Evolutionary conservation across 2,329 filamentous ascomycete species (phyloP), one percentile per base, ranked within the genome.

Genomic region (Xylaria sp.): DNA sequence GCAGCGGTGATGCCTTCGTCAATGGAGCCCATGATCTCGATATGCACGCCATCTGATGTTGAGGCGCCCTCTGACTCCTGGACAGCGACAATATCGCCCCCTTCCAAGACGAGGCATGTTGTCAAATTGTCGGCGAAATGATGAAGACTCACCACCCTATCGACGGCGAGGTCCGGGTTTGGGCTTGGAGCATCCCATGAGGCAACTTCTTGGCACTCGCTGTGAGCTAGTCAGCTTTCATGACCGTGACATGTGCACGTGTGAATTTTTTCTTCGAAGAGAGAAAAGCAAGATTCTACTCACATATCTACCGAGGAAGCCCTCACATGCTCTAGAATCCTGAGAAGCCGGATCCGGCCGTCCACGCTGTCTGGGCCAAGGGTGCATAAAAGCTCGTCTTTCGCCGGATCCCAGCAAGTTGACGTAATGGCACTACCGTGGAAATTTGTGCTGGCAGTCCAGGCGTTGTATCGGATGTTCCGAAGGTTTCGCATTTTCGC

Each of bases 21-120:
- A 37, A 99, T 91, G 33, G 93, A 96, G 44, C 95, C 95, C 66
- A 98, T 87, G 69, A 99, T 98, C 76, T 98, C 95, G 69, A 99
- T 93, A 69, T 91, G 88, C 37, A 93, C 90, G 74, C 91, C 87
- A 62, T 84, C 87, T 5, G 82, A 79, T 21, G 64, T 68, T 47
- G 68, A 71, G 25, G 68, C 69, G 35, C 71, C 68, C 23, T 81
- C 77, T 3, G 89, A 85, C 73, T 97, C 92, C 67, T 90, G 86
- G 27, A 97, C 90, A 53, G 93, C 83, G 63, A 97, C 80, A 65
- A 99, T 94, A 77, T 99, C 94, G 63, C 95, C 95, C 49, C 93
- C 93, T 70, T 92, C 90, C 25, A 99, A 81, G 58, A 98, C 87
- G 27, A 99, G 79, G 74, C 92, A 96, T 73, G 89, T 88, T 53